Conservation (phyloP, 1,284 basidiomycete species). For the Wolfiporia cocos region DNA sequence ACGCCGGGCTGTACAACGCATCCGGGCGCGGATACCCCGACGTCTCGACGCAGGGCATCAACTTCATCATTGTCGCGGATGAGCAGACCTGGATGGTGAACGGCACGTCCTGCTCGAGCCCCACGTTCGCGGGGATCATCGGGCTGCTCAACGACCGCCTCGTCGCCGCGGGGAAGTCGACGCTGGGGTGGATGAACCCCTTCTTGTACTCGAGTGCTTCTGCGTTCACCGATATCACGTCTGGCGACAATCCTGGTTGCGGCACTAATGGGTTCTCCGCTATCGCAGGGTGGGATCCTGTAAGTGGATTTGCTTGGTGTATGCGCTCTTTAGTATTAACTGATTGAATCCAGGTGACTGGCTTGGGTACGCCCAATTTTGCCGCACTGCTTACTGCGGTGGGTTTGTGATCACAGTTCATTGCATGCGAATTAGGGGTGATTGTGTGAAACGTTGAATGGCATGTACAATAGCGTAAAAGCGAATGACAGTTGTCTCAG, state of each 20-base stretch:
- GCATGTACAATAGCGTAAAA: too few species aligned
- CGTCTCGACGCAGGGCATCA: conserved; percentile 22
- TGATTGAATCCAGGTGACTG: conserved; percentile 12
- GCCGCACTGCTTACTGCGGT: conserved; percentile 5
- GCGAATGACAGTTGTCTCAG: too few species aligned
- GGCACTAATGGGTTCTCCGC: conserved; percentile 30
- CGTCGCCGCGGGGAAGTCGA: conserved; percentile 33
- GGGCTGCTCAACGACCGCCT: conserved; percentile 51
- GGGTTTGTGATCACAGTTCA: too few species aligned
- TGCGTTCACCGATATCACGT: conserved; percentile 20
- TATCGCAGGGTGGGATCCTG: conserved; percentile 32
- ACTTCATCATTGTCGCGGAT: conserved; percentile 24
- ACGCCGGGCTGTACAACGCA: conserved; percentile 25
- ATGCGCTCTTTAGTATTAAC: neutral
- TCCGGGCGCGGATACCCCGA: conserved; percentile 29
- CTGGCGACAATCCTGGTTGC: conserved; percentile 22
- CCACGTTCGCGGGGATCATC: conserved; percentile 47
- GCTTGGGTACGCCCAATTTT: conserved; percentile 23
- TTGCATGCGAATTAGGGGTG: too few species aligned
- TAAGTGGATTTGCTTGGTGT: conserved; percentile 3
- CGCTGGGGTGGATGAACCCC: conserved; percentile 46
- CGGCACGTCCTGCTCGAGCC: conserved; percentile 42
- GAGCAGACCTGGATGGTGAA: conserved; percentile 36
- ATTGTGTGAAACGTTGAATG: too few species aligned
- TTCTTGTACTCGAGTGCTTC: conserved; percentile 25